Base-by-base conservation (phyloP, 2,329 filamentous ascomycete species). In the Nectriaceae sp. region DNA sequence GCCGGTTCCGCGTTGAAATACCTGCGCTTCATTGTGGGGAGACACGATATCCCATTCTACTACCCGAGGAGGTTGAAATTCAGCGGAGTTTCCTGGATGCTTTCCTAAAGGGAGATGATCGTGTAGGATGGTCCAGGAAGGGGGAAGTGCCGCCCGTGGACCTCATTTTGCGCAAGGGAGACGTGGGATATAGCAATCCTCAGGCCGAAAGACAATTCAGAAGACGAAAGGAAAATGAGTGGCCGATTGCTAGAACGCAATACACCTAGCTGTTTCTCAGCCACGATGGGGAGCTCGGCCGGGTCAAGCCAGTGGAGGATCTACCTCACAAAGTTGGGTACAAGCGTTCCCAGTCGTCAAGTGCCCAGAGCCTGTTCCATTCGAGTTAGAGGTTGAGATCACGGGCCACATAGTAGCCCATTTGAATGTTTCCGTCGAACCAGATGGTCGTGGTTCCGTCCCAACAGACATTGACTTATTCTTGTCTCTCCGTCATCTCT, bases 11-110 rank as follows among this genome's bases (percentile, higher is more conserved):
- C 81, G 49, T 70, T 83, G 50, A 89, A 89, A 63, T 89, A 84
- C 56, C 72, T 89, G 0, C 78, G 85, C 15, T 82, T 87, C 64
- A 84, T 88, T 59, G 82, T 79, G 1, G 85, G 85, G 11, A 75
- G 86, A 0, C 86, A 89, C 53, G 85, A 89, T 58, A 70, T 89
- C 2, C 85, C 85, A 0, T 88, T 89, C 64, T 89, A 87, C 68
- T 87, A 63, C 64, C 76, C 1, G 81, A 88, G 41, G 82, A 88
- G 54, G 84, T 86, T 0, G 82, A 85, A 50, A 56, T 89, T 0
- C 85, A 89, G 61, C 75, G 73, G 40, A 81, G 78, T 57, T 89
- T 89, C 62, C 70, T 89, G 0, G 83, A 88, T 47, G 85, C 85
- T 0, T 89, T 89, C 60, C 72, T 89, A 21, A 88, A 88, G 59